These are phyloP conservation scores for Mucor velutinosus DNA, from an alignment of 371 early-diverging fungal genomes.

Conservation along the genomic window DNA sequence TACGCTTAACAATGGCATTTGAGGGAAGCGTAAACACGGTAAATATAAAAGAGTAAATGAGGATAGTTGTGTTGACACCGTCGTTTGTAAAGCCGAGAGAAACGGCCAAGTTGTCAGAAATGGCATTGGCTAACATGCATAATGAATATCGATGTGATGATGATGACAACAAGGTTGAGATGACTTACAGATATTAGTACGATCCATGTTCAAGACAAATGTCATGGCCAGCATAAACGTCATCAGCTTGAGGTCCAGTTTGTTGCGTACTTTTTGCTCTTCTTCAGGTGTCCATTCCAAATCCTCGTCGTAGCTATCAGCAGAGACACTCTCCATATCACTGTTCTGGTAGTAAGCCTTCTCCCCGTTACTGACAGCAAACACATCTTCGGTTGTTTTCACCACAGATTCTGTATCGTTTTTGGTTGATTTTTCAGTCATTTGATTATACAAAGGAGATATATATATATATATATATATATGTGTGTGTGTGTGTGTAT, in stretches of 20 bases:
- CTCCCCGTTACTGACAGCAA: background rate
- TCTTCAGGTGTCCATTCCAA: conserved; percentile 47
- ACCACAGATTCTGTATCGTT: background rate
- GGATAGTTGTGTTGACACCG: conserved; percentile 35
- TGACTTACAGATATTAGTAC: conserved; percentile 50
- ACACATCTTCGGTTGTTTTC: background rate
- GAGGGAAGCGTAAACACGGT: conserved; percentile 46
- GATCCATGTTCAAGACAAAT: conserved; percentile 51
- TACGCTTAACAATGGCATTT: conserved; percentile 51
- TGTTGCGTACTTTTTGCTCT: conserved; percentile 28
- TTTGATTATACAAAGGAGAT: background rate
- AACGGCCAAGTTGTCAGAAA: conserved; percentile 41
- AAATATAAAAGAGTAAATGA: conserved; percentile 37
- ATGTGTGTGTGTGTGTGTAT: too few species aligned
- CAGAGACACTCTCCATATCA: conserved; percentile 5
- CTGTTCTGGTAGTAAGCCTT: background rate
- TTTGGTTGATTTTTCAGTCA: background rate
- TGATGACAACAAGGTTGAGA: too few species aligned
- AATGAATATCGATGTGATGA: background rate
- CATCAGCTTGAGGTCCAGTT: conserved; percentile 38
- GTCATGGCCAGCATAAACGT: conserved; percentile 39
- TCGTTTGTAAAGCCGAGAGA: conserved; percentile 36
- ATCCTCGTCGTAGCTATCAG: conserved; percentile 14
- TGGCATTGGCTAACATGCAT: conserved; percentile 37
- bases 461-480: too few species aligned